Evolutionary conservation across 192 early-diverging fungal genomes (phyloP).

Genomic region (Coemansia sp.): DNA sequence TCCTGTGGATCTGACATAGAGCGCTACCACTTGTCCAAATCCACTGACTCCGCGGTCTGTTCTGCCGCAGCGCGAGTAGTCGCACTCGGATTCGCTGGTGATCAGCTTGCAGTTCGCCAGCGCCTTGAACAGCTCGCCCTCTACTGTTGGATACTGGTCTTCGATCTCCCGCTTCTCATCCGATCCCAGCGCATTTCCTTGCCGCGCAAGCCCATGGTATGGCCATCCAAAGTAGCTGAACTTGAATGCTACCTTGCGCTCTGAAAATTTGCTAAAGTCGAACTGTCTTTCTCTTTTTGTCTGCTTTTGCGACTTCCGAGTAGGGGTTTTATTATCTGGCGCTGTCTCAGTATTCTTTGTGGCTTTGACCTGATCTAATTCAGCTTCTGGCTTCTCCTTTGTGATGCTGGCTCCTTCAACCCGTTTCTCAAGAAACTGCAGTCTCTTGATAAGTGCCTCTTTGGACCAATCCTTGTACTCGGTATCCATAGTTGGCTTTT

Average conservation of each 20-base stretch:
- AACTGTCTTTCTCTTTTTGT: constrained; percentile 54
- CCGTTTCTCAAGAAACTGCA: constrained; percentile 46
- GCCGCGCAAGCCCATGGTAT: constrained; percentile 83
- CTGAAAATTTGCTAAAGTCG: constrained; percentile 74
- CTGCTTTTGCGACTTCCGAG: constrained; percentile 21
- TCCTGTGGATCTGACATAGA: constrained; percentile 71
- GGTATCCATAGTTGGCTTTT: neutral
- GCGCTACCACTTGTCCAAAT: constrained; percentile 83
- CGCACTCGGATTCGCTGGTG: constrained; percentile 62
- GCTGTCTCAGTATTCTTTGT: neutral
- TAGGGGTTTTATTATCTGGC: neutral
- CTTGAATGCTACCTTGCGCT: constrained; percentile 80
- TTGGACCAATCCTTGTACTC: constrained; percentile 58
- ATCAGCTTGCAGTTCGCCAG: constrained; percentile 77
- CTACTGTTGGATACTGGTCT: constrained; percentile 67
- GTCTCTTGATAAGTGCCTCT: constrained; percentile 58
- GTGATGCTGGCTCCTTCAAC: neutral
- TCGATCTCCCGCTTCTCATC: constrained; percentile 47
- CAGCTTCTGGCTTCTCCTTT: neutral
- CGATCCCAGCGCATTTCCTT: constrained; percentile 55
- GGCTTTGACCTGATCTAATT: neutral
- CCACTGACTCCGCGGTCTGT: constrained; percentile 89
- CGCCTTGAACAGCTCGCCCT: constrained; percentile 83
- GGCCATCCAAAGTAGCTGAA: constrained; percentile 91
- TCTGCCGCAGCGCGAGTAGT: constrained; percentile 81